Evolutionary conservation across 768 basidiomycete species (phyloP).

Genomic region (Phanerochaete sordida): DNA sequence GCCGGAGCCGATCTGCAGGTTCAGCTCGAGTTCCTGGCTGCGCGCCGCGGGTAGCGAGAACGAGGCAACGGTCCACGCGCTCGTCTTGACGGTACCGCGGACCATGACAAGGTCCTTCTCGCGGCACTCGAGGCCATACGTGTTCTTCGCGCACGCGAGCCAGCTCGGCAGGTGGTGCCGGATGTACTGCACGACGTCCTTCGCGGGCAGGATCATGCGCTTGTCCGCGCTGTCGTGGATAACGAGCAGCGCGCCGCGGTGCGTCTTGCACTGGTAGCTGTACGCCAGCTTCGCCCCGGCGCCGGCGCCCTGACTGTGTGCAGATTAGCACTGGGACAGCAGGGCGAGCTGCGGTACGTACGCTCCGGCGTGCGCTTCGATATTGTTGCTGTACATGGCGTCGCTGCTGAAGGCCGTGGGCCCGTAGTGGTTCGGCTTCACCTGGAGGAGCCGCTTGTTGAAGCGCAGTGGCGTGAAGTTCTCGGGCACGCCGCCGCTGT

Average conservation of each 20-base stretch:
- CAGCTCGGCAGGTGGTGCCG: conserved; percentile 13
- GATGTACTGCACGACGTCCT: conserved; percentile 11
- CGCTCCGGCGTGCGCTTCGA: conserved; percentile 7
- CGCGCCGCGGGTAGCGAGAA: not conserved
- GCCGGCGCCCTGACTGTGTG: not conserved
- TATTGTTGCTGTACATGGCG: not conserved
- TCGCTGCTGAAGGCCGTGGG: conserved; percentile 4
- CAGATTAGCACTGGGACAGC: not conserved
- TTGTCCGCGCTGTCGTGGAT: conserved; percentile 6
- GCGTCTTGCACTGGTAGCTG: conserved; percentile 12
- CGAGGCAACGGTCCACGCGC: conserved; percentile 9
- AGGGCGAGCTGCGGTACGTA: not conserved
- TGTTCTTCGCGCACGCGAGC: conserved; percentile 12
- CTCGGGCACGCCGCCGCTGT: conserved; percentile 5
- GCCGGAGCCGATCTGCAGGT: not conserved
- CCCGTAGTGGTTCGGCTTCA: not conserved
- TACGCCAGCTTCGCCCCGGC: conserved; percentile 8
- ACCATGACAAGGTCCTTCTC: conserved; percentile 10
- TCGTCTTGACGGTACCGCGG: conserved; percentile 9
- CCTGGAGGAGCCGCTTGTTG: not conserved
- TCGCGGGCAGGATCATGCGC: not conserved
- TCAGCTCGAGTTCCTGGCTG: not conserved
- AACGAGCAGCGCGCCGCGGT: conserved; percentile 19
- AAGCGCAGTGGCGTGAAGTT: conserved; percentile 2
- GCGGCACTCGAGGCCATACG: not conserved